Conservation (phyloP, 345 rosid genomes). For the Adansonia digitata region DNA sequence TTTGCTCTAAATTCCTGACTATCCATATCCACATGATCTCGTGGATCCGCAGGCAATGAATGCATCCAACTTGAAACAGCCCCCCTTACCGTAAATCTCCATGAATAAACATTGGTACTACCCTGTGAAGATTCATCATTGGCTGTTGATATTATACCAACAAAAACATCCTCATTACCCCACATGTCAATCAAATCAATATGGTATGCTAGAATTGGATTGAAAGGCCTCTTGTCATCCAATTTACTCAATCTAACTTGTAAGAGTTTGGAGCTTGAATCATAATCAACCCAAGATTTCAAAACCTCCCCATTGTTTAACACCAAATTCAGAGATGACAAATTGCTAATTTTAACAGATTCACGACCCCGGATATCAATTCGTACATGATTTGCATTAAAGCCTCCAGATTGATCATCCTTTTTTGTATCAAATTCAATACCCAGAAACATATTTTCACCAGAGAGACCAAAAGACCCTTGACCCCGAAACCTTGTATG, state of each 20-base stretch:
- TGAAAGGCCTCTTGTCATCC: slow-evolving; percentile 31
- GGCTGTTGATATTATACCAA: slow-evolving; percentile 33
- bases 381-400: slow-evolving; percentile 29
- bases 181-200: slow-evolving; percentile 40
- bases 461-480: slow-evolving; percentile 22
- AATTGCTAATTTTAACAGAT: slow-evolving; percentile 28
- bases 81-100: slow-evolving; percentile 43
- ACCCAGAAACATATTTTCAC: slow-evolving; percentile 30
- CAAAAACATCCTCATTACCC: slow-evolving; percentile 34
- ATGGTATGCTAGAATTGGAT: slow-evolving; percentile 29
- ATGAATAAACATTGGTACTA: slow-evolving; percentile 32
- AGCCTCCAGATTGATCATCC: slow-evolving; percentile 29
- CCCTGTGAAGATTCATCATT: slow-evolving; percentile 23
- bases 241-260: slow-evolving; percentile 43
- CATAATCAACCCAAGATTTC: slow-evolving; percentile 55
- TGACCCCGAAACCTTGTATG: slow-evolving; percentile 27
- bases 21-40: slow-evolving; percentile 7
- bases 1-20: slow-evolving; percentile 9
- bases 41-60: slow-evolving; percentile 46
- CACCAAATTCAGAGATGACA: slow-evolving; percentile 22
- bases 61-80: slow-evolving; percentile 33
- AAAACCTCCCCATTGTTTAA: slow-evolving; percentile 39
- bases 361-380: slow-evolving; percentile 26
- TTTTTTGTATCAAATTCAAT: slow-evolving; percentile 38
- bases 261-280: slow-evolving; percentile 40